These are phyloP conservation scores for Cercospora citrullina DNA, from an alignment of 2,329 filamentous ascomycete genomes.

Conservation along the genomic window DNA sequence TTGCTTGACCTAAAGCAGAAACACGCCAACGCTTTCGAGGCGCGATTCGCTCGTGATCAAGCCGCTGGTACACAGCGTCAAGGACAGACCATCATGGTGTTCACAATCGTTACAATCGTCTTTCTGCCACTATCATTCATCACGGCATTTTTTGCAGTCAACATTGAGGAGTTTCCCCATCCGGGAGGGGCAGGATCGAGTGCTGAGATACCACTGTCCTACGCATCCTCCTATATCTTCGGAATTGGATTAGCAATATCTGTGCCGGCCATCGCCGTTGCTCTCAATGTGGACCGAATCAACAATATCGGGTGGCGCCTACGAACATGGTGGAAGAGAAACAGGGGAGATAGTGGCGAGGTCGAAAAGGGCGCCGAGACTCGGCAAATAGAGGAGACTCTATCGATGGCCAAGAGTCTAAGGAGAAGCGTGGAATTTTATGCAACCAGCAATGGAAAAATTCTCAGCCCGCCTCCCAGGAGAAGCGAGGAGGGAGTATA, in stretches of 20 bases:
- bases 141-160: conserved; percentile 57
- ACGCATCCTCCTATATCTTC: conserved; percentile 58
- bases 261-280: conserved; percentile 39
- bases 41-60: conserved; percentile 61
- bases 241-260: conserved; percentile 57
- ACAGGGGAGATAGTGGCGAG: not conserved
- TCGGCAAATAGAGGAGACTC: conserved; percentile 17
- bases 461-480: conserved; percentile 14
- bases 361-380: conserved; percentile 8
- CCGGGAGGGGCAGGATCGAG: conserved; percentile 21
- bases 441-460: conserved; percentile 17
- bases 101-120: conserved; percentile 60
- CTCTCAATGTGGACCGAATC: conserved; percentile 25
- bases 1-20: conserved; percentile 69
- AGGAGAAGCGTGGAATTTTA: conserved; percentile 25
- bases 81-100: conserved; percentile 59
- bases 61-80: conserved; percentile 61
- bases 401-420: conserved; percentile 23
- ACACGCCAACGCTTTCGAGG: conserved; percentile 67
- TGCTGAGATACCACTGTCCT: conserved; percentile 40
- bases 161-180: conserved; percentile 52
- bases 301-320: conserved; percentile 11
- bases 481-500: conserved; percentile 18
- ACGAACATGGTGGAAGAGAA: conserved; percentile 8
- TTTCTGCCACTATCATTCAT: conserved; percentile 60